phyloP scores from a whole-genome alignment of 306 rosid species.

The Hylodesmum podocarpum region DNA sequence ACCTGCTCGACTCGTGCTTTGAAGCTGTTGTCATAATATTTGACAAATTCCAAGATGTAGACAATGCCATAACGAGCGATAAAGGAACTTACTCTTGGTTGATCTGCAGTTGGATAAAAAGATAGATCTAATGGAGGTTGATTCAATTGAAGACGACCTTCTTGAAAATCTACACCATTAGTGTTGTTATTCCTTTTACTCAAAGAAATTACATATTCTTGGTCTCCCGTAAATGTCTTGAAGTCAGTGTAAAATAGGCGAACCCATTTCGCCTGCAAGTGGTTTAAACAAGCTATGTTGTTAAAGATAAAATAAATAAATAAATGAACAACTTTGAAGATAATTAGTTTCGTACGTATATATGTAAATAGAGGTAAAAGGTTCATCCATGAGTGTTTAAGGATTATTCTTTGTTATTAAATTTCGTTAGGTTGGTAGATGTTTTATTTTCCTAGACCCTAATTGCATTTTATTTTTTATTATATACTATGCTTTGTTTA shows the following conservation, averaged over 20 bases:
- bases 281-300: neutral
- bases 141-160: constrained; percentile 53
- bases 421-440: too few relatives aligned
- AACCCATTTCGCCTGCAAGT: constrained; percentile 35
- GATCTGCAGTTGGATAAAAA: constrained; percentile 48
- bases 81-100: constrained; percentile 42
- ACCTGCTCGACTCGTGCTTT: too few relatives aligned
- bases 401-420: too few relatives aligned
- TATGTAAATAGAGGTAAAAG: too few relatives aligned
- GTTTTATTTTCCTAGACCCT: too few relatives aligned
- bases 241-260: constrained; percentile 55
- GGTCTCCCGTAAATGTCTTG: constrained; percentile 48
- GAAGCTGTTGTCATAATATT: neutral
- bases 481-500: too few relatives aligned
- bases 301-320: too few relatives aligned
- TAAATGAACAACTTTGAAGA: too few relatives aligned
- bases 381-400: too few relatives aligned
- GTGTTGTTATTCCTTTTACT: constrained; percentile 14
- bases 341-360: too few relatives aligned
- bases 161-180: constrained; percentile 43
- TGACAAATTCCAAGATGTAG: constrained; percentile 51
- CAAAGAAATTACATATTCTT: constrained; percentile 53
- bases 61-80: constrained; percentile 47
- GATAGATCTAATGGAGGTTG: constrained; percentile 53
- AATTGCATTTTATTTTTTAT: too few relatives aligned